Evolutionary conservation across 176 grass and related monocot genomes (phyloP), one percentile per base, ranked within the genome.

Genomic region (Ananas comosus): DNA sequence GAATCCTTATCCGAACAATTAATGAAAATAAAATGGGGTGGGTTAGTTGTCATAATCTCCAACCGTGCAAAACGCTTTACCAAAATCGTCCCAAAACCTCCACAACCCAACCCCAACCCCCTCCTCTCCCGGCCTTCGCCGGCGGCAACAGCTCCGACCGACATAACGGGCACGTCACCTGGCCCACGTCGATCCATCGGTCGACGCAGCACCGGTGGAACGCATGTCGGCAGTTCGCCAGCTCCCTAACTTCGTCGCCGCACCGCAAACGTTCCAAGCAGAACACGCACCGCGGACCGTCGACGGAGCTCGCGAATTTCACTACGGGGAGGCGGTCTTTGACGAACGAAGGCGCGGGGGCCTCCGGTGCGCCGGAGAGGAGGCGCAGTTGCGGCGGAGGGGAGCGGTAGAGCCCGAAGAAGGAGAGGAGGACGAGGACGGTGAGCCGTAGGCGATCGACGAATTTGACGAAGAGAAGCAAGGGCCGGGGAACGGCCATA

Each of bases 131-230:
- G 12, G 2, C 33, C 13, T 28, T 69, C 10, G 78, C 82, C 27
- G 47, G 66, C 19, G 85, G 85, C 77, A 88, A 63, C 12, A 96
- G 65, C 58, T 79, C 13, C 11, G 88, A 59, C n/a, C 88, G 79
- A 64, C 91, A 96, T 5, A 91, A 52, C 14, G 91, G 91, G 66
- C 91, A 96, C 51, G 85, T 83, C 65, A 67, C 24, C 72, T 85
- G 84, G 23, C 87, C 84, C 56, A 80, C 7, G 28, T 91, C 87
- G 63, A 96, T 87, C 91, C 91, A 96, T 1, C 71, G 77, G 81
- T 96, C 91, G 76, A 96, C 83, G 83, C 87, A 96, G 51, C 11
- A 77, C 50, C 27, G 75, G 76, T 96, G 88, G 74, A 88, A 96
- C 13, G 81, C 85, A 68, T 96, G 91, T 16, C 50, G 1, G 47